phyloP scores from a whole-genome alignment of 1,284 basidiomycete species.

The Heterobasidion parviporum region DNA sequence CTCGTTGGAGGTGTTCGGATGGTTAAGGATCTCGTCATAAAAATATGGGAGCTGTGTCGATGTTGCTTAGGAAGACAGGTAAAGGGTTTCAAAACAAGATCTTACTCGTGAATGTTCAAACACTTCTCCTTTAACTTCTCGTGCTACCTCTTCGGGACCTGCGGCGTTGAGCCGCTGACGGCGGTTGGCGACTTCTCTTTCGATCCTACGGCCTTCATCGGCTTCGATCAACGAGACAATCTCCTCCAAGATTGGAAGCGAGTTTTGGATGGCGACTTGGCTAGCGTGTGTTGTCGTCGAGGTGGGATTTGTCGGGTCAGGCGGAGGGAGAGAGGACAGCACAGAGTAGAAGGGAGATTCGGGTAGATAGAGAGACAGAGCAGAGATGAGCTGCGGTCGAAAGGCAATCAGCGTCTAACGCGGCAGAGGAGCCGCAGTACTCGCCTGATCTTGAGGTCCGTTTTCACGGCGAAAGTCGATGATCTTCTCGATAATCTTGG shows the following conservation, averaged over 20 bases:
- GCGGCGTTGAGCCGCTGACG: slow-evolving; percentile 68
- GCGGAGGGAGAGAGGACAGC: slow-evolving; percentile 61
- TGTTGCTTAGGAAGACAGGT: not conserved
- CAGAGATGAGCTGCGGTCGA: slow-evolving; percentile 49
- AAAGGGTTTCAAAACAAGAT: slow-evolving; percentile 4
- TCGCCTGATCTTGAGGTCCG: slow-evolving; percentile 7
- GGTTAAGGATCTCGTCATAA: slow-evolving; percentile 71
- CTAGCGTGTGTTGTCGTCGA: slow-evolving; percentile 46
- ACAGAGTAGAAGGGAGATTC: slow-evolving; percentile 61
- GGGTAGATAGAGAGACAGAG: slow-evolving; percentile 68
- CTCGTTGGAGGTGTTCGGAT: slow-evolving; percentile 68
- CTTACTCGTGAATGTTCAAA: slow-evolving; percentile 51
- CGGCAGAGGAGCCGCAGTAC: not conserved
- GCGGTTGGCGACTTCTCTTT: slow-evolving; percentile 67
- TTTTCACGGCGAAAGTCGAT: slow-evolving; percentile 10
- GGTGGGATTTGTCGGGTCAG: slow-evolving; percentile 71
- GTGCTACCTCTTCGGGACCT: slow-evolving; percentile 58
- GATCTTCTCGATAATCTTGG: slow-evolving; percentile 21
- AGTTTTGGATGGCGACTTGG: slow-evolving; percentile 63
- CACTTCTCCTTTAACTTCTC: slow-evolving; percentile 59
- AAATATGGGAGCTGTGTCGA: slow-evolving; percentile 49
- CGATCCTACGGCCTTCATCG: slow-evolving; percentile 47
- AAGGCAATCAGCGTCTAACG: not conserved
- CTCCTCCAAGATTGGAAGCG: slow-evolving; percentile 62
- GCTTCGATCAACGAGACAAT: slow-evolving; percentile 51